A percentile compares a stretch with the other conserved stretches of the same genome.
phyloP scores from a whole-genome alignment of 1,284 basidiomycete species.

The Ceratobasidium sp. region DNA sequence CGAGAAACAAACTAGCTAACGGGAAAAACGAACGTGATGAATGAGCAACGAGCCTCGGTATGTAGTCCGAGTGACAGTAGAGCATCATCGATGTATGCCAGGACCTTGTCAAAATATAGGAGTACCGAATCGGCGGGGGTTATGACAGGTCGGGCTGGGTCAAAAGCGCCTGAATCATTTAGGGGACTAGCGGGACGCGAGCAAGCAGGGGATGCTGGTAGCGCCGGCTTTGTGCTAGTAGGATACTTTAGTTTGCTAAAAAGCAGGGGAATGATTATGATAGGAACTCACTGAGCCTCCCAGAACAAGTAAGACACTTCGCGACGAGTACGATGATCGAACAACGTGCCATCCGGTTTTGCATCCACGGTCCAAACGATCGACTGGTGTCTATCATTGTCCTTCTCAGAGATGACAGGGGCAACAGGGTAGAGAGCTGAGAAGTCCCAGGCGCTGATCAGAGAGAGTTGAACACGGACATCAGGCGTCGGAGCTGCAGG shows the following conservation, averaged over 20 bases:
- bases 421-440: constrained; percentile 51
- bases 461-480: constrained; percentile 50
- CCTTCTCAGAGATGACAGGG: background rate
- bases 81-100: constrained; percentile 58
- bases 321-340: constrained; percentile 50
- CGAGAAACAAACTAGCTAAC: constrained; percentile 53
- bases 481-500: constrained; percentile 19
- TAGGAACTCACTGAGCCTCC: constrained; percentile 54
- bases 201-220: background rate
- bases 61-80: constrained; percentile 59
- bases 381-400: constrained; percentile 34
- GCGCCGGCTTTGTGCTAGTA: background rate
- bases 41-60: constrained; percentile 61
- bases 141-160: constrained; percentile 47
- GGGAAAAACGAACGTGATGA: constrained; percentile 62
- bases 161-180: constrained; percentile 21
- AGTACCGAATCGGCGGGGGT: constrained; percentile 54
- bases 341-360: constrained; percentile 52
- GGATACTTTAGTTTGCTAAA: constrained; percentile 50
- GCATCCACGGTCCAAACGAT: constrained; percentile 55
- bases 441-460: constrained; percentile 52
- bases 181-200: too few relatives aligned
- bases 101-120: constrained; percentile 53
- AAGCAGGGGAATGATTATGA: constrained; percentile 44
- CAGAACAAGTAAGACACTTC: constrained; percentile 58